Percentiles rank a stretch among this genome's conserved stretches.
Evolutionary conservation across 805 yeast species (phyloP).

Genomic region (Kodamaea hsintzibuensis): DNA sequence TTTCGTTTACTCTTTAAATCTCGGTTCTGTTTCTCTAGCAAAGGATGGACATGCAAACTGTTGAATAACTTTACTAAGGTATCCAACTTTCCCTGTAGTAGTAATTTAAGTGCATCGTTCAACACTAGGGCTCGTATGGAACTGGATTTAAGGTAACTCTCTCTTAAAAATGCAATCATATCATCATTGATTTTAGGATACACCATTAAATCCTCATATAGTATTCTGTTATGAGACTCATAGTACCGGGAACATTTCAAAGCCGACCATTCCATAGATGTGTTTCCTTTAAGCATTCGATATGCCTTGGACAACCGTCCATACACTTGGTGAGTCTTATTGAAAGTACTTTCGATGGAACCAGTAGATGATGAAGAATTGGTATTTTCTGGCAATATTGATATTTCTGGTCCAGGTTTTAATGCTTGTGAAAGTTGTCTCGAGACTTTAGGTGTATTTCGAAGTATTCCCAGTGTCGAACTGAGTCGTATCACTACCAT

Average conservation of each 20-base stretch:
- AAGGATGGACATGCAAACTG: conserved; percentile 3
- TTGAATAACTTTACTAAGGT: conserved; percentile 10
- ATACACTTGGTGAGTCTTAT: background rate
- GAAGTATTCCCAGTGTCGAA: background rate
- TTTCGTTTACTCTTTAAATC: background rate
- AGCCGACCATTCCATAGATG: conserved; percentile 13
- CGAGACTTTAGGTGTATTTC: background rate
- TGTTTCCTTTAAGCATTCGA: conserved; percentile 4
- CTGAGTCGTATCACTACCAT: conserved; percentile 1
- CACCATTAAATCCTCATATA: conserved; percentile 23
- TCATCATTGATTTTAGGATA: conserved; percentile 19
- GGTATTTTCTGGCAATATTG: background rate
- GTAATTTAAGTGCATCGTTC: conserved; percentile 14
- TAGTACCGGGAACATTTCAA: conserved; percentile 19
- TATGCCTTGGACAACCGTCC: conserved; percentile 19
- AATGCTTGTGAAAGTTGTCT: background rate
- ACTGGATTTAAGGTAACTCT: conserved; percentile 16
- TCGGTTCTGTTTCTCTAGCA: background rate
- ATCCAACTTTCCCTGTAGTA: conserved; percentile 10
- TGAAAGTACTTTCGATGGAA: background rate
- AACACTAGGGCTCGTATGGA: conserved; percentile 22
- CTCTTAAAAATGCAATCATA: conserved; percentile 17
- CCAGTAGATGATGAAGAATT: background rate
- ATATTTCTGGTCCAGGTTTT: background rate
- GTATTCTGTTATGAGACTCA: conserved; percentile 4